Evolutionary conservation across 179 eudicot species (phyloP).

Genomic region (Actinidia arguta): DNA sequence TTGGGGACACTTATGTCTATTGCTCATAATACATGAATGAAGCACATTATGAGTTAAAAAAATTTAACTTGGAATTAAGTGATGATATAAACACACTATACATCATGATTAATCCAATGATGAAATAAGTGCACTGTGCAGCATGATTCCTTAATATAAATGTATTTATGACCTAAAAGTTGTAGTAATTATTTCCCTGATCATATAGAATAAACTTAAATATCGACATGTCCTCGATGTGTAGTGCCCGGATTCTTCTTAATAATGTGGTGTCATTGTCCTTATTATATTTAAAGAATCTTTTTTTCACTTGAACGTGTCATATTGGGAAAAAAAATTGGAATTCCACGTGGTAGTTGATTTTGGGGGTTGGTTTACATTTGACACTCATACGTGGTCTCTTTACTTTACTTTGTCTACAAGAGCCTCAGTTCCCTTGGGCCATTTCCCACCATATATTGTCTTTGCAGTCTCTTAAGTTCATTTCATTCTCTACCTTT

Average conservation of each 20-base stretch:
- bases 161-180: too few relatives aligned
- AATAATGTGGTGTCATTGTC: too few relatives aligned
- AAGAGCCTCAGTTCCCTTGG: neutral
- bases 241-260: neutral
- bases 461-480: neutral
- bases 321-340: neutral
- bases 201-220: too few relatives aligned
- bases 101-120: too few relatives aligned
- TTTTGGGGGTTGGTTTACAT: neutral
- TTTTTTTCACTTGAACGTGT: neutral
- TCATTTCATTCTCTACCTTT: too few relatives aligned
- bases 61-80: too few relatives aligned
- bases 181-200: too few relatives aligned
- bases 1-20: too few relatives aligned
- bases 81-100: too few relatives aligned
- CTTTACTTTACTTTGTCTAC: neutral
- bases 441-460: neutral
- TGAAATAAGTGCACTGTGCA: neutral
- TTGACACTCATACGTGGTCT: neutral
- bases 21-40: too few relatives aligned
- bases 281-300: neutral
- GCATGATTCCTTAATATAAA: neutral
- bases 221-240: neutral
- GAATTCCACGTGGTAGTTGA: conserved; percentile 7
- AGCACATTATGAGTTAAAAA: too few relatives aligned